Conservation (phyloP, 352 stramenopile species). For the Aphanomyces stellatus region DNA sequence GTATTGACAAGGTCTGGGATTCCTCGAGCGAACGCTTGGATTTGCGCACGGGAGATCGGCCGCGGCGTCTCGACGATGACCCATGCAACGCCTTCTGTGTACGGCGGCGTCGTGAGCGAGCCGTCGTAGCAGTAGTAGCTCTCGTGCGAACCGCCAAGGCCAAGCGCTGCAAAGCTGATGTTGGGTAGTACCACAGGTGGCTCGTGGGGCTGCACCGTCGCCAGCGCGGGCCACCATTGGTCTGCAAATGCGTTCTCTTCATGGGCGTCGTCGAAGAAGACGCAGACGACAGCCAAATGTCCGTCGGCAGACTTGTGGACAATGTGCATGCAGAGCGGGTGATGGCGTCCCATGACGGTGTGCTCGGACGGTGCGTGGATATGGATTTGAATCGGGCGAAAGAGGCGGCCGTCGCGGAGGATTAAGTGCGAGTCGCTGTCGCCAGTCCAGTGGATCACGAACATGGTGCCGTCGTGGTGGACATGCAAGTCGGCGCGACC, state of each 20-base stretch:
- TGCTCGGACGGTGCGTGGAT: slow-evolving; percentile 56
- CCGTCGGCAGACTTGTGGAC: slow-evolving; percentile 52
- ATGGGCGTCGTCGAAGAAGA: slow-evolving; percentile 42
- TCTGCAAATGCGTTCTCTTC: slow-evolving; percentile 43
- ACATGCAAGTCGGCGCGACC: too few species aligned
- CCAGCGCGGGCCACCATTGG: slow-evolving; percentile 48
- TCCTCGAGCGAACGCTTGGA: too few species aligned
- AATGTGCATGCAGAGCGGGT: slow-evolving; percentile 55
- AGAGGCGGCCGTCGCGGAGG: slow-evolving; percentile 43
- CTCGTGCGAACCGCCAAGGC: slow-evolving; percentile 21
- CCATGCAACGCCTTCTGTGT: slow-evolving; percentile 62
- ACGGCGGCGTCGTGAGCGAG: slow-evolving; percentile 64
- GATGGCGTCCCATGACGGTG: slow-evolving; percentile 45
- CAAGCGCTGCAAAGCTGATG: slow-evolving; percentile 27
- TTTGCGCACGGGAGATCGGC: slow-evolving; percentile 39
- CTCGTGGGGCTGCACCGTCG: slow-evolving; percentile 21
- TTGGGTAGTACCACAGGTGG: slow-evolving; percentile 26
- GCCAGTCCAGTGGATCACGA: slow-evolving; percentile 41
- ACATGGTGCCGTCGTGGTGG: slow-evolving; percentile 32
- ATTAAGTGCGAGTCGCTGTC: slow-evolving; percentile 30
- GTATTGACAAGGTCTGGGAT: too few species aligned
- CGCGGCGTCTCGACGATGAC: slow-evolving; percentile 40
- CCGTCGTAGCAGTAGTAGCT: slow-evolving; percentile 46
- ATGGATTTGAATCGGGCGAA: slow-evolving; percentile 51
- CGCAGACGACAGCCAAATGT: slow-evolving; percentile 37